Base-by-base conservation (phyloP, 2,329 filamentous ascomycete species). In the Orbilia quercus region DNA sequence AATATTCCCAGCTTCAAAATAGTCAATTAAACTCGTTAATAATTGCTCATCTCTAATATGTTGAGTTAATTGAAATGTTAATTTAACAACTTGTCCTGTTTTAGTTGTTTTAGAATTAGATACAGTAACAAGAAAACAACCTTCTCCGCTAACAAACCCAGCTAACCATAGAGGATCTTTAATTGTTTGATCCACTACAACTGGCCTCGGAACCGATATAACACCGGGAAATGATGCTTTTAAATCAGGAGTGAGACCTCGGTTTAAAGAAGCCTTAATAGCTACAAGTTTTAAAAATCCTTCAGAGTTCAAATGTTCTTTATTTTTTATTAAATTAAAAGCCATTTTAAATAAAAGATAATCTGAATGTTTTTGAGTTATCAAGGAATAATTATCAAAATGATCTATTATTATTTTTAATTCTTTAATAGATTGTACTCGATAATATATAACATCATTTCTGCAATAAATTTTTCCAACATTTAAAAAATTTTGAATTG, bases 211-310 rank as follows among this genome's bases (percentile, higher is more conserved):
- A 44, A 48, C 48, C 31, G 63, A 60, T 47, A 58, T 28, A 51
- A 72, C 58, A 50, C 54, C 38, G 51, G 62, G 63, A 28, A 76
- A 76, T 40, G 42, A 22, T 28, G 16, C 45, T 72, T 67, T 76
- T 72, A 77, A 77, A 50, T 36, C 45, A 31, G 55, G 34, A 22
- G 73, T 59, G 75, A 76, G 72, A 72, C 75, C 75, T 66, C 20
- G 51, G 75, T 76, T 76, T 38, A 76, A 66, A 40, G 58, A 71
- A 40, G 67, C 67, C 75, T 71, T 76, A 51, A 76, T 47, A 62
- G 34, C 50, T 48, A 77, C 23, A 65, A 77, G 62, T 54, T 75
- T 72, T 36, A 62, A 34, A 28, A 76, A 54, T 38, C 75, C 74
- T 57, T 75, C 59, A 31, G 3, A 2, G 36, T 38, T 59, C n/a